Evolutionary conservation across 257 asterid genomes (phyloP), one percentile per base, ranked within the genome.

Genomic region (Penstemon davidsonii): DNA sequence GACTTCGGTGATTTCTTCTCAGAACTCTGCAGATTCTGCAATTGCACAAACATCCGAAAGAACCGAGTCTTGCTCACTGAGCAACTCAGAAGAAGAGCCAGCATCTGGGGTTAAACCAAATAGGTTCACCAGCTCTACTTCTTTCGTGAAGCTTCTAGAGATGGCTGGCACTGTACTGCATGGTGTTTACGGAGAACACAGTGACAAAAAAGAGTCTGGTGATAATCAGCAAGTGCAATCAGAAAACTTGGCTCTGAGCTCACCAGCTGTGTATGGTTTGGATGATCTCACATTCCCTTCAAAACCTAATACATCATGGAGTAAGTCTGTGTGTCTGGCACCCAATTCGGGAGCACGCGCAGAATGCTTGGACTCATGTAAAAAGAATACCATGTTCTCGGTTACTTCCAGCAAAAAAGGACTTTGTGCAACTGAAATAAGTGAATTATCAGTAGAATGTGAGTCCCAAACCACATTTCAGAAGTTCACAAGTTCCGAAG

Each of bases 361-460:
- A 78, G 70, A 67, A 33, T 38, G 54, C 69, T 64, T 60, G 18
- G 72, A 73, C 49, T 52, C 68, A 36, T 70, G 75, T 18, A 78
- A 62, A 59, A 64, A 73, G 70, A 76, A 68, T 65, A 67, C 59
- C 62, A 73, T 75, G 62, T 33, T 37, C 62, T 66, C 58, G 3
- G 49, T 55, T 45, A 50, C 67, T 49, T 60, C 70, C 63, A 59
- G 68, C n/a, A 61, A 51, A 11, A 74, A 75, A 60, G 90, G 76
- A 73, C 74, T 62, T 75, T 76, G 72, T 72, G 64, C 64, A 7
- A 68, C 80, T 6, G 88, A 83, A 80, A 79, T 70, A 79, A 86
- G 94, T 75, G 95, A 72, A 54, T 76, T 81, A 58, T 85, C 92
- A 8, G 78, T 84, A 64, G 94, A 86, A 80, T 88, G 87, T 59